These are phyloP conservation scores for Nasturtium officinale DNA, from an alignment of 345 rosid species.

Conservation along the genomic window DNA sequence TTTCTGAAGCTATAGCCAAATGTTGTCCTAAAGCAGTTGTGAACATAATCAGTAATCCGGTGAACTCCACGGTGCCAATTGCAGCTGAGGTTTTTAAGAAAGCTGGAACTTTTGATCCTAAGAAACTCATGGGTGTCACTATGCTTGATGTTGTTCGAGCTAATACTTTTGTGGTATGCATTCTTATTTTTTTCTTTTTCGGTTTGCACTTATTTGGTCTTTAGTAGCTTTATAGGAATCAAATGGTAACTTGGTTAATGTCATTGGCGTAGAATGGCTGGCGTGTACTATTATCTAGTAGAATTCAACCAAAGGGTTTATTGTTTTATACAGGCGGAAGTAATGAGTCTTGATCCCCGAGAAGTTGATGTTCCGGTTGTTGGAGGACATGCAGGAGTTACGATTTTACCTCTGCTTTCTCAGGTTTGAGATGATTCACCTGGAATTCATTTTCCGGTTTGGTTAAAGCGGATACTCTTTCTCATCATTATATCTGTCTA, in stretches of 20 bases:
- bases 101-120: constrained; percentile 86
- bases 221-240: background rate
- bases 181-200: background rate
- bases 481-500: constrained; percentile 7
- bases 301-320: background rate
- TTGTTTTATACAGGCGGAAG: constrained; percentile 60
- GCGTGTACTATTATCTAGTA: background rate
- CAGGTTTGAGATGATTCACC: constrained; percentile 53
- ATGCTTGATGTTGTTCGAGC: constrained; percentile 99
- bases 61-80: constrained; percentile 92
- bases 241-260: background rate
- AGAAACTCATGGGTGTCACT: constrained; percentile 86
- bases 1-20: constrained; percentile 83
- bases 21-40: constrained; percentile 85
- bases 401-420: constrained; percentile 76
- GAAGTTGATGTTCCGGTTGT: constrained; percentile 80
- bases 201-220: background rate
- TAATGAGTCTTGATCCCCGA: constrained; percentile 78
- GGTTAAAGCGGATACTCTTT: background rate
- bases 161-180: constrained; percentile 90
- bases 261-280: background rate
- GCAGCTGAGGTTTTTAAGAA: constrained; percentile 95
- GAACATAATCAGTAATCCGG: constrained; percentile 91
- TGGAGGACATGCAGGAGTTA: constrained; percentile 86
- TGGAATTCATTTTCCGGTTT: background rate